Conservation (phyloP, 805 yeast species). For the Candida sonorensis region DNA sequence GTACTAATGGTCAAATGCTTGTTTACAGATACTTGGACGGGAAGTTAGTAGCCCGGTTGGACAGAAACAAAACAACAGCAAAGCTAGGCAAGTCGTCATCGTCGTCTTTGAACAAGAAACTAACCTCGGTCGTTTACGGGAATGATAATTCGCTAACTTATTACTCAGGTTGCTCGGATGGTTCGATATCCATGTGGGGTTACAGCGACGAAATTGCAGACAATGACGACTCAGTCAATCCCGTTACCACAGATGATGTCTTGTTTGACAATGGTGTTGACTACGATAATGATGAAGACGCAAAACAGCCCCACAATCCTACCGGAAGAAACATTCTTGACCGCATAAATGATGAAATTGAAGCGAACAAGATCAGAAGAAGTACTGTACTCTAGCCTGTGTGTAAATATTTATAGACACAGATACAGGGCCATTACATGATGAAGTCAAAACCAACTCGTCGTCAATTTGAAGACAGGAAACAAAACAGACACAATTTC, state of each 20-base stretch:
- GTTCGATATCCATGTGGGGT: constrained; percentile 56
- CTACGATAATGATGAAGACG: constrained; percentile 2
- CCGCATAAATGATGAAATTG: constrained; percentile 24
- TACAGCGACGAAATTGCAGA: constrained; percentile 22
- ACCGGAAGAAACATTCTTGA: constrained; percentile 15
- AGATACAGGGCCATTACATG: too few relatives aligned
- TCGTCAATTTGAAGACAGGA: too few relatives aligned
- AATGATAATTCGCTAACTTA: constrained; percentile 40
- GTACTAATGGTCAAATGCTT: constrained; percentile 67
- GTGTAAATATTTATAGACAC: too few relatives aligned
- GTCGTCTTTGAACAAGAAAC: constrained; percentile 30
- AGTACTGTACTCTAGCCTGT: too few relatives aligned
- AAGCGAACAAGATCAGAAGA: constrained; percentile 12
- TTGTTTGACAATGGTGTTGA: constrained; percentile 16
- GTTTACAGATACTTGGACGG: constrained; percentile 57
- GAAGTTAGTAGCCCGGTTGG: constrained; percentile 49
- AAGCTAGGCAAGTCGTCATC: too few relatives aligned
- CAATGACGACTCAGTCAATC: constrained; percentile 5
- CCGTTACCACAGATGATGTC: constrained; percentile 2
- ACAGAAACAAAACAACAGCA: constrained; percentile 16
- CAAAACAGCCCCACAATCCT: neutral
- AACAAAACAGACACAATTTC: too few relatives aligned
- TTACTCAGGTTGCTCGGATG: constrained; percentile 61
- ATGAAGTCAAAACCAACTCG: too few relatives aligned
- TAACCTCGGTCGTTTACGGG: constrained; percentile 46